Evolutionary conservation across 805 yeast species (phyloP).

Genomic region (Clavispora fructus): DNA sequence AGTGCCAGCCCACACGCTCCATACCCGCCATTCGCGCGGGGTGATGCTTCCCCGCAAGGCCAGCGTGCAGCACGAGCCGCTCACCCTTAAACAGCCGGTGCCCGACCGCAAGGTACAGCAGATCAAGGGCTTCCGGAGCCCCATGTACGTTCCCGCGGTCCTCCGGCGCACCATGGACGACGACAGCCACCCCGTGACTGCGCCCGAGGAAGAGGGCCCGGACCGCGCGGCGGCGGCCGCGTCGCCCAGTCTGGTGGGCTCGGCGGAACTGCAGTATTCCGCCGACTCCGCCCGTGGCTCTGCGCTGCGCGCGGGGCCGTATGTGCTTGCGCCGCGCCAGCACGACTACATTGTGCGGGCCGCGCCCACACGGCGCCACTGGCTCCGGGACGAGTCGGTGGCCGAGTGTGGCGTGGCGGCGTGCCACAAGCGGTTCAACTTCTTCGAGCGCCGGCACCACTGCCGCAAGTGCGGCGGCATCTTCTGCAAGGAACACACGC

Average conservation of each 20-base stretch:
- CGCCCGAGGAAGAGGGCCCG: conserved; percentile 1
- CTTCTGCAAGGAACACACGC: conserved; percentile 65
- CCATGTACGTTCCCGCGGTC: conserved; percentile 89
- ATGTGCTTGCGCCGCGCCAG: conserved; percentile 13
- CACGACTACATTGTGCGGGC: conserved; percentile 26
- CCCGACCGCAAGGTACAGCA: conserved; percentile 48
- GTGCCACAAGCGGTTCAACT: conserved; percentile 67
- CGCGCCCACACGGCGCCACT: conserved; percentile 57
- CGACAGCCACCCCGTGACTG: background rate
- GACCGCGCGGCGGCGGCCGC: background rate
- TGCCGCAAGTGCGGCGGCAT: conserved; percentile 83
- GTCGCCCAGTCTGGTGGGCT: conserved; percentile 18
- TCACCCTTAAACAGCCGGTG: conserved; percentile 25
- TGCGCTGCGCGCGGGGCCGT: conserved; percentile 8
- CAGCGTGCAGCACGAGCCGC: conserved; percentile 5
- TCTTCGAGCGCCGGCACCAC: conserved; percentile 76
- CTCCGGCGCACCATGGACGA: conserved; percentile 41
- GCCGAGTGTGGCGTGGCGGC: conserved; percentile 49
- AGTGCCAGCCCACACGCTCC: background rate
- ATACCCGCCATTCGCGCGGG: background rate
- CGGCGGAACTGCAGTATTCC: conserved; percentile 28
- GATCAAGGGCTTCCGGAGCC: conserved; percentile 75
- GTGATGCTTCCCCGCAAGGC: conserved; percentile 1
- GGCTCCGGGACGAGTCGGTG: conserved; percentile 69
- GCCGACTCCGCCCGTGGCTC: conserved; percentile 19